Evolutionary conservation across 2,329 filamentous ascomycete species (phyloP), one percentile per base, ranked within the genome.

Genomic region (Neocucurbitaria cava): DNA sequence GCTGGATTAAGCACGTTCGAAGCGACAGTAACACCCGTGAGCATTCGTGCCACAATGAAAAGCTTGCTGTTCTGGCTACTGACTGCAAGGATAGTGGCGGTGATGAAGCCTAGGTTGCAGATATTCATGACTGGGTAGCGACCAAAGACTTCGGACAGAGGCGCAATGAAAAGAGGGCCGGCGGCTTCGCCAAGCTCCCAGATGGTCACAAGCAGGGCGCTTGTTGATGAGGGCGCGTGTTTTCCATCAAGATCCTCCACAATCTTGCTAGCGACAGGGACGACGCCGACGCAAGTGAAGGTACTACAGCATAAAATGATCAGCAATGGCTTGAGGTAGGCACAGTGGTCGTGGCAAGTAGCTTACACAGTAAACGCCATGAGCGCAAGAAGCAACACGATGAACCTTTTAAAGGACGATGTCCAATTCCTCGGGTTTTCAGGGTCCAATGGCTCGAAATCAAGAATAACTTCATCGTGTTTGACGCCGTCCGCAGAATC

Each of bases 1-100:
- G 85, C 83, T 0, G 86, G 86, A 58, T 83, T 85, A 17, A 89
- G 77, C 8, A 88, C 85, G 58, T 87, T 79, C 3, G 76, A 75
- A 18, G 78, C 75, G 5, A 81, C 79, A 38, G 76, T 72, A 28
- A 77, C 60, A 36, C 77, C 77, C 39, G 79, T 79, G 54, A 83
- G 72, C 59, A 77, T 78, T 35, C 79, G 62, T 0, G 77, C 73
- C 8, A 70, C 69, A 45, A 82, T 79, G 54, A 81, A 71, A 4
- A 79, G 50, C 1, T 63, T 52, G 5, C 73, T 72, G 49, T 64
- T 78, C 9, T 74, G 70, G 53, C 77, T 76, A 26, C 71, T 59
- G 2, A 75, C 77, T 13, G 76, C 74, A 10, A 80, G 56, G 10
- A 77, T 52, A 10, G 75, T 77, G 24, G 73, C 73, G 17, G 75